A percentile compares a stretch with the other conserved stretches of the same genome.
These are phyloP conservation scores for Termitomyces sp. DNA, from an alignment of 768 basidiomycete species.

Conservation along the genomic window DNA sequence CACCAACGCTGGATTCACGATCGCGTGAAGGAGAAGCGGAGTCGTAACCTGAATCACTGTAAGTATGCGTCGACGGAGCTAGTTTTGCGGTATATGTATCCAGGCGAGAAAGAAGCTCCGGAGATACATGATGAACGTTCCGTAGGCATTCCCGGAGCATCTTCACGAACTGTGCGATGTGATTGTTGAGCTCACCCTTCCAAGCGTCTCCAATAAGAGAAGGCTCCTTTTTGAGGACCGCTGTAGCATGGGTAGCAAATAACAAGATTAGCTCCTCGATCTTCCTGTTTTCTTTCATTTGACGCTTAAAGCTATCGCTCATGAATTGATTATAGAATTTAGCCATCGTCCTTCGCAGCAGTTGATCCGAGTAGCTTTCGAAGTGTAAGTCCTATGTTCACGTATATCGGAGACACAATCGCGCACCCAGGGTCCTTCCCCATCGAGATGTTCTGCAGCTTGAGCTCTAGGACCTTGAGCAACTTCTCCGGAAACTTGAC, in stretches of 20 bases:
- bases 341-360: conserved; percentile 85
- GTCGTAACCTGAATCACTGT: conserved; percentile 64
- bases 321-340: conserved; percentile 90
- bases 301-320: conserved; percentile 76
- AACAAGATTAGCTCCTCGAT: conserved; percentile 96
- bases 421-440: conserved; percentile 86
- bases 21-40: conserved; percentile 53
- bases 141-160: conserved; percentile 78
- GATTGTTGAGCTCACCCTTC: conserved; percentile 90
- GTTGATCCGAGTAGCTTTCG: conserved; percentile 80
- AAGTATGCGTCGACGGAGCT: conserved; percentile 46
- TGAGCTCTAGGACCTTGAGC: conserved; percentile 84
- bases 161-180: conserved; percentile 84
- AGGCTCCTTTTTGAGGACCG: conserved; percentile 85
- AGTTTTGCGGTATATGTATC: conserved; percentile 83
- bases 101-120: conserved; percentile 75
- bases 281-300: conserved; percentile 95
- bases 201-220: conserved; percentile 79
- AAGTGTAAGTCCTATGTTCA: not conserved
- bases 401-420: not conserved
- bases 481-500: conserved; percentile 94
- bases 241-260: conserved; percentile 89
- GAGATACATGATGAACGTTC: conserved; percentile 68
- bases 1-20: conserved; percentile 42
- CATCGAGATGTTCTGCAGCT: conserved; percentile 89